phyloP scores from a whole-genome alignment of 2,329 filamentous ascomycete species.

The Colletotrichum sp. region DNA sequence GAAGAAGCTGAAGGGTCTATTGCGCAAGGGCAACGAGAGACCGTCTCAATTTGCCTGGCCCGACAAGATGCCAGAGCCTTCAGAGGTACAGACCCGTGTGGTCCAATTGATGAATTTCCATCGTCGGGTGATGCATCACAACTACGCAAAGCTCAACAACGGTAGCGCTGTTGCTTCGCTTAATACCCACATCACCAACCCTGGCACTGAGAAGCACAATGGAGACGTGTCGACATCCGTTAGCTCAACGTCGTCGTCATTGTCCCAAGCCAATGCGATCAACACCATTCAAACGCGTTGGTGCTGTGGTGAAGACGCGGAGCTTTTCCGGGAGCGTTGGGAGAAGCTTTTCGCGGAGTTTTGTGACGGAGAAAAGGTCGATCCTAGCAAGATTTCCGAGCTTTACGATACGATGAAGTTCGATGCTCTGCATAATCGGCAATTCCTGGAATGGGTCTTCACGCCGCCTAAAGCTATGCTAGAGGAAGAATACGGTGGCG shows the following conservation, averaged over 20 bases:
- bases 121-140: slow-evolving; percentile 91
- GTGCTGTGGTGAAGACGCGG: slow-evolving; percentile 95
- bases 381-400: slow-evolving; percentile 98
- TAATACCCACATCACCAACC: slow-evolving; percentile 59
- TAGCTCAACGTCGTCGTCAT: slow-evolving; percentile 50
- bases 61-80: slow-evolving; percentile 90
- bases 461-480: slow-evolving; percentile 82
- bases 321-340: slow-evolving; percentile 95
- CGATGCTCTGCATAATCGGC: slow-evolving; percentile 93
- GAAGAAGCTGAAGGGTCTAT: slow-evolving; percentile 94
- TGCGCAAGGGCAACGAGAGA: slow-evolving; percentile 91
- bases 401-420: slow-evolving; percentile 99
- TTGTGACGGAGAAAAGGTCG: slow-evolving; percentile 95
- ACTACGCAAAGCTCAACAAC: slow-evolving; percentile 81
- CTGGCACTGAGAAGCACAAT: slow-evolving; percentile 49
- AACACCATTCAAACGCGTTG: slow-evolving; percentile 85
- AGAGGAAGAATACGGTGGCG: slow-evolving; percentile 68
- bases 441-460: slow-evolving; percentile 97
- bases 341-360: slow-evolving; percentile 98
- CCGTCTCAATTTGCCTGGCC: slow-evolving; percentile 99
- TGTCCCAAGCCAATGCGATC: slow-evolving; percentile 67
- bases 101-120: slow-evolving; percentile 98
- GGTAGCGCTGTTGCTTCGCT: slow-evolving; percentile 66
- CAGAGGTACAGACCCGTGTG: slow-evolving; percentile 88
- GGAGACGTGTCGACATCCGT: slow-evolving; percentile 41